Evolutionary conservation across 768 basidiomycete species (phyloP).

Genomic region (Cystofilobasidium capitatum): DNA sequence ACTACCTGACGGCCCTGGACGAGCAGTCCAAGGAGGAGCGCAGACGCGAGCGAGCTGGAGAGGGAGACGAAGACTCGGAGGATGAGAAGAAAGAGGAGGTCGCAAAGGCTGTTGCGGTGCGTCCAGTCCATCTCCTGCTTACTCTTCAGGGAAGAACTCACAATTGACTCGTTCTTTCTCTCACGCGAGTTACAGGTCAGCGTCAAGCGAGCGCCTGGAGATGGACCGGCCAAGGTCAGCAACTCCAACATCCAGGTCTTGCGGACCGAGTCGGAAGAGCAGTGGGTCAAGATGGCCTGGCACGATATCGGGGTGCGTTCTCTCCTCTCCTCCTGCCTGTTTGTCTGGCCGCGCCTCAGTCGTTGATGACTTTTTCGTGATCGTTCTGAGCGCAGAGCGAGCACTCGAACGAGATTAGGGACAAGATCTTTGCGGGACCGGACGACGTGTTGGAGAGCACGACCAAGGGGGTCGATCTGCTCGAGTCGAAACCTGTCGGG

Average conservation of each 20-base stretch:
- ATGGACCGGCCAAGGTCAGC: constrained; percentile 6
- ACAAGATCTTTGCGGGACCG: constrained; percentile 7
- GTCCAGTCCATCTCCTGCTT: not conserved
- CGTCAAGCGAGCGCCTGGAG: constrained; percentile 20
- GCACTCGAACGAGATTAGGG: not conserved
- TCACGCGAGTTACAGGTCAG: constrained; percentile 1
- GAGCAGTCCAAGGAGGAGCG: constrained; percentile 26
- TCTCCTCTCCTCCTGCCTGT: not conserved
- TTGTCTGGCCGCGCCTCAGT: not conserved
- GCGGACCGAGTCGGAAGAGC: constrained; percentile 20
- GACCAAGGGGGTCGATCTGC: constrained; percentile 17
- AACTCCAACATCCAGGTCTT: constrained; percentile 11
- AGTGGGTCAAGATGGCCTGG: constrained; percentile 23
- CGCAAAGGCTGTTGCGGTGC: constrained; percentile 25
- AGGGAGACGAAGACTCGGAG: constrained; percentile 28
- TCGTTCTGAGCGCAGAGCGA: constrained; percentile 6
- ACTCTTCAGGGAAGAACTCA: not conserved
- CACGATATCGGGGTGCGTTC: constrained; percentile 6
- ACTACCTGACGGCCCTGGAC: constrained; percentile 38
- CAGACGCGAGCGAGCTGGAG: constrained; percentile 23
- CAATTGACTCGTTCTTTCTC: not conserved
- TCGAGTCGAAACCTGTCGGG: constrained; percentile 5
- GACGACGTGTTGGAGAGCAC: constrained; percentile 15
- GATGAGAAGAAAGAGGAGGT: constrained; percentile 30
- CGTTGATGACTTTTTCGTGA: not conserved